These are phyloP conservation scores for Biancaea sappan DNA, from an alignment of 306 rosid genomes.

Conservation along the genomic window DNA sequence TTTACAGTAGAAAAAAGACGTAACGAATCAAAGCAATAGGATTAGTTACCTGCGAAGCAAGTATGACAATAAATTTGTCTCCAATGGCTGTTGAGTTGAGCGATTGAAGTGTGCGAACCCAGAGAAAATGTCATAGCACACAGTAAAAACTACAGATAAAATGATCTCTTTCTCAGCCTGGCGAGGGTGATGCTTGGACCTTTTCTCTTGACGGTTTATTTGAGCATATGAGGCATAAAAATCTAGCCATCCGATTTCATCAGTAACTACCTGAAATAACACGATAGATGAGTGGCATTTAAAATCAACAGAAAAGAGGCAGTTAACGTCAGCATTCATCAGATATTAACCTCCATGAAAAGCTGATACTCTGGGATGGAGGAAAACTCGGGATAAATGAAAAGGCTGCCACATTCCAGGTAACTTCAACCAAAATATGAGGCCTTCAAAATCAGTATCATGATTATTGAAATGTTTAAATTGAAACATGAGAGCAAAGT, in stretches of 20 bases:
- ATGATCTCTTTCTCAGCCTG: constrained; percentile 78
- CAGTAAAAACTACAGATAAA: constrained; percentile 52
- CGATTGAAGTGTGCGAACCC: constrained; percentile 72
- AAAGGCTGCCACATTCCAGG: constrained; percentile 75
- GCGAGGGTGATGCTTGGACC: constrained; percentile 45
- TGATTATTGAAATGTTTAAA: constrained; percentile 23
- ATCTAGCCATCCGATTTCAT: constrained; percentile 79
- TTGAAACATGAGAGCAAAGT: constrained; percentile 3
- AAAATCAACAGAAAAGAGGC: not conserved
- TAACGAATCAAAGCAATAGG: not conserved
- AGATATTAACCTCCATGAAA: constrained; percentile 70
- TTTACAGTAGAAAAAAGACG: constrained; percentile 1
- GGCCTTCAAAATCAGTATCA: constrained; percentile 19
- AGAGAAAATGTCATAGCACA: constrained; percentile 68
- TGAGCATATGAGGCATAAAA: constrained; percentile 53
- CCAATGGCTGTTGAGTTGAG: constrained; percentile 62
- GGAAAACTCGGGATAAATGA: constrained; percentile 62
- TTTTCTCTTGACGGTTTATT: constrained; percentile 44
- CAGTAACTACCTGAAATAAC: constrained; percentile 55
- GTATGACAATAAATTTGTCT: constrained; percentile 48
- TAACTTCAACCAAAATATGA: constrained; percentile 55
- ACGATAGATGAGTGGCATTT: not conserved
- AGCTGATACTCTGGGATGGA: constrained; percentile 52
- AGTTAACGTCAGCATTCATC: constrained; percentile 1
- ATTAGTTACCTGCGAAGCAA: constrained; percentile 58